Conservation (phyloP, 2,329 filamentous ascomycete species). For the Epichloe sibirici region DNA sequence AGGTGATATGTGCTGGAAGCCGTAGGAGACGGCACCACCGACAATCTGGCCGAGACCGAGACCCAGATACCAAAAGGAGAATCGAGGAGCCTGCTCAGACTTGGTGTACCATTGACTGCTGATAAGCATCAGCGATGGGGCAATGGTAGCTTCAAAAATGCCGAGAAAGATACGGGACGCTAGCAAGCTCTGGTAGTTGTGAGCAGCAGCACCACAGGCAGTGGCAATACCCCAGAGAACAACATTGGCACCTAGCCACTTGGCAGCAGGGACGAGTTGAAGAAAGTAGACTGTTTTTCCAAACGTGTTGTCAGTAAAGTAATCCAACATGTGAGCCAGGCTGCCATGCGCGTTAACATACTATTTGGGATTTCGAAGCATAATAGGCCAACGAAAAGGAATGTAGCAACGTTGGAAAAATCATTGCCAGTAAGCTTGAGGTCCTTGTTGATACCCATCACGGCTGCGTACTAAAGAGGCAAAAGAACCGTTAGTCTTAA, state of each 20-base stretch:
- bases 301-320: neutral
- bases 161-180: slow-evolving; percentile 46
- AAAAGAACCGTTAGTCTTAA: neutral
- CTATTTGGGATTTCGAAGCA: slow-evolving; percentile 49
- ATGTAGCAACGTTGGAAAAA: slow-evolving; percentile 49
- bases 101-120: slow-evolving; percentile 51
- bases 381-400: slow-evolving; percentile 50
- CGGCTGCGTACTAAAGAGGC: slow-evolving; percentile 43
- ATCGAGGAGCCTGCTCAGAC: slow-evolving; percentile 45
- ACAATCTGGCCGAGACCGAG: slow-evolving; percentile 50
- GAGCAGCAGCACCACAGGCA: slow-evolving; percentile 39
- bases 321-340: neutral
- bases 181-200: slow-evolving; percentile 40
- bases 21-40: slow-evolving; percentile 50
- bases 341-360: slow-evolving; percentile 14
- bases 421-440: slow-evolving; percentile 43
- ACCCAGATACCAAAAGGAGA: slow-evolving; percentile 49
- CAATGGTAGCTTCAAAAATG: slow-evolving; percentile 48
- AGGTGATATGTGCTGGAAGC: slow-evolving; percentile 38
- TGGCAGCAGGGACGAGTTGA: slow-evolving; percentile 46
- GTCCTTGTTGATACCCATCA: slow-evolving; percentile 50
- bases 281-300: slow-evolving; percentile 37
- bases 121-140: slow-evolving; percentile 48
- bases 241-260: slow-evolving; percentile 48
- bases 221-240: slow-evolving; percentile 46